Evolutionary conservation across 2,329 filamentous ascomycete genomes (phyloP).

Genomic region (Teratosphaeria destructans): DNA sequence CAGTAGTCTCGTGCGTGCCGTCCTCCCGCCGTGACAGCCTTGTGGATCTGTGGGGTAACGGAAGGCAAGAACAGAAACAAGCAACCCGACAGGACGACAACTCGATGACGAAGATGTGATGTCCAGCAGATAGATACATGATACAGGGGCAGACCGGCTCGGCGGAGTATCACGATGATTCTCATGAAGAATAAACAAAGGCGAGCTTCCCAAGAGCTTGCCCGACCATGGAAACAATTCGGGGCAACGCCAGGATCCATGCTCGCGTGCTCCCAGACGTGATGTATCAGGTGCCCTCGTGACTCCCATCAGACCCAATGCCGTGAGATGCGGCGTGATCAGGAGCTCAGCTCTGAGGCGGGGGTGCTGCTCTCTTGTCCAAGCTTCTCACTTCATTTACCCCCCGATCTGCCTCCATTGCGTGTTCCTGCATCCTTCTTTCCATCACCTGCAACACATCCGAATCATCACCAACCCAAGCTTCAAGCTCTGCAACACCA

Average conservation of each 20-base stretch:
- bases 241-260: not conserved
- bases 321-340: not conserved
- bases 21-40: not conserved
- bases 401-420: not conserved
- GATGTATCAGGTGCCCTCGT: not conserved
- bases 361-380: not conserved
- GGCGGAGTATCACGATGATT: not conserved
- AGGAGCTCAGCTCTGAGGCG: not conserved
- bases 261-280: not conserved
- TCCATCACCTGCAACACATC: not conserved
- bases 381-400: not conserved
- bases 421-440: not conserved
- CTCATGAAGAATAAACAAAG: not conserved
- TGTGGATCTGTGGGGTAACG: not conserved
- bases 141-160: not conserved
- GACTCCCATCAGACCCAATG: not conserved
- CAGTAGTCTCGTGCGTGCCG: not conserved
- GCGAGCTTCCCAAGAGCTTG: not conserved
- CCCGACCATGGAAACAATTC: not conserved
- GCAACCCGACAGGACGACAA: not conserved
- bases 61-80: not conserved
- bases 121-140: not conserved
- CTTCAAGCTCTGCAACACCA: constrained; percentile 2
- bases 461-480: constrained; percentile 1
- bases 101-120: not conserved